These are phyloP conservation scores for Discostella stelligera DNA, from an alignment of 352 stramenopile species.

Conservation along the genomic window DNA sequence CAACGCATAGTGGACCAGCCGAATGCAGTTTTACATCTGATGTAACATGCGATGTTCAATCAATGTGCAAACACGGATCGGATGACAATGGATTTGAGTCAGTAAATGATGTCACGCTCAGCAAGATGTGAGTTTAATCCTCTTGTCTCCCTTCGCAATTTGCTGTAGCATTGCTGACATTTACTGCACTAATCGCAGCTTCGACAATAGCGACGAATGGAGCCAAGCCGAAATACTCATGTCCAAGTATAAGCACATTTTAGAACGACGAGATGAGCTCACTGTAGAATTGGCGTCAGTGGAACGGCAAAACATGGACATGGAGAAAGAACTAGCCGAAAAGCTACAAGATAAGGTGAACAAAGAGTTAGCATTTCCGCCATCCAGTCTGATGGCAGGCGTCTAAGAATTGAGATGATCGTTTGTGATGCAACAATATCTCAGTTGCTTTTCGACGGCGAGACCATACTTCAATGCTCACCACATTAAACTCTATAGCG, in stretches of 20 bases:
- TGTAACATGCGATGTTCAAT: constrained; percentile 27
- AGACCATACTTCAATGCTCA: not conserved
- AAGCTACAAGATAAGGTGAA: constrained; percentile 43
- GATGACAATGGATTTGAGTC: constrained; percentile 32
- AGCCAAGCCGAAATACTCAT: constrained; percentile 45
- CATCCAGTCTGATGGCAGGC: constrained; percentile 26
- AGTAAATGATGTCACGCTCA: constrained; percentile 16
- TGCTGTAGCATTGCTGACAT: not conserved
- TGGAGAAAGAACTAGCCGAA: constrained; percentile 34
- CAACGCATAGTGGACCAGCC: constrained; percentile 10
- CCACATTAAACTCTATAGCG: too few species aligned
- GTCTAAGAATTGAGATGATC: not conserved
- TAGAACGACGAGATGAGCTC: constrained; percentile 40
- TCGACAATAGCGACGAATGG: constrained; percentile 44
- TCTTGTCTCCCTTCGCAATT: not conserved
- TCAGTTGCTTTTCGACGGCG: too few species aligned
- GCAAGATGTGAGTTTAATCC: constrained; percentile 7
- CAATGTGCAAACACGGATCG: not conserved
- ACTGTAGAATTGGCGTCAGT: constrained; percentile 17
- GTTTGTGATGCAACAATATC: not conserved
- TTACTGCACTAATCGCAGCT: constrained; percentile 1
- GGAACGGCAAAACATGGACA: constrained; percentile 22
- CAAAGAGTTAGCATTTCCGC: constrained; percentile 42
- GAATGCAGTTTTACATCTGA: constrained; percentile 28
- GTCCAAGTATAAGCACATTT: constrained; percentile 42